Evolutionary conservation across 208 protist genomes (phyloP).

Genomic region (Trypanosoma vivax): DNA sequence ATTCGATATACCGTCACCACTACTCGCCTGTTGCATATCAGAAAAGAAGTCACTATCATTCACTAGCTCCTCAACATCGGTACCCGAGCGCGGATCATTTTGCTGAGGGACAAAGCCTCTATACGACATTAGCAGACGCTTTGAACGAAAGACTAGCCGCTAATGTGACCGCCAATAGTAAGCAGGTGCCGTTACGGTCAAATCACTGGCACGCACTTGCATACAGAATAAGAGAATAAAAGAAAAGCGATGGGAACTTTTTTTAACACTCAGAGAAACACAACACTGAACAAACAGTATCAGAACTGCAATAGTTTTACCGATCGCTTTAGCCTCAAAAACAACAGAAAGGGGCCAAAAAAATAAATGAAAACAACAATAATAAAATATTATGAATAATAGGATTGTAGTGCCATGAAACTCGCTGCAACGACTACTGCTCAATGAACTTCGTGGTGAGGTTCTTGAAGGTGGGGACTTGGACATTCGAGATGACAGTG

Average conservation of each 20-base stretch:
- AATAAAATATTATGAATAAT: neutral
- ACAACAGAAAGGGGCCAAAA: slow-evolving; percentile 15
- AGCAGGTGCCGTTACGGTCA: too few species aligned
- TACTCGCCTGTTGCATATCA: slow-evolving; percentile 36
- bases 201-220: too few species aligned
- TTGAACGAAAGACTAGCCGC: too few species aligned
- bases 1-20: slow-evolving; percentile 24
- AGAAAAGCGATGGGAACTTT: too few species aligned
- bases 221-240: too few species aligned
- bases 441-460: slow-evolving; percentile 76
- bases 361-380: slow-evolving; percentile 1
- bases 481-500: slow-evolving; percentile 87
- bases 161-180: too few species aligned
- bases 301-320: slow-evolving; percentile 8
- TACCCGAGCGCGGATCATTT: neutral
- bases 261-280: too few species aligned
- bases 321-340: neutral
- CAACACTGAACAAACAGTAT: too few species aligned
- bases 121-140: too few species aligned
- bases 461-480: slow-evolving; percentile 75
- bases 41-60: slow-evolving; percentile 62
- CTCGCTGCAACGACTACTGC: slow-evolving; percentile 34
- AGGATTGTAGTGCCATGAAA: too few species aligned
- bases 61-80: slow-evolving; percentile 46
- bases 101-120: too few species aligned